phyloP scores from a whole-genome alignment of 176 grass and related monocot genomes.

The Musa itinerans region DNA sequence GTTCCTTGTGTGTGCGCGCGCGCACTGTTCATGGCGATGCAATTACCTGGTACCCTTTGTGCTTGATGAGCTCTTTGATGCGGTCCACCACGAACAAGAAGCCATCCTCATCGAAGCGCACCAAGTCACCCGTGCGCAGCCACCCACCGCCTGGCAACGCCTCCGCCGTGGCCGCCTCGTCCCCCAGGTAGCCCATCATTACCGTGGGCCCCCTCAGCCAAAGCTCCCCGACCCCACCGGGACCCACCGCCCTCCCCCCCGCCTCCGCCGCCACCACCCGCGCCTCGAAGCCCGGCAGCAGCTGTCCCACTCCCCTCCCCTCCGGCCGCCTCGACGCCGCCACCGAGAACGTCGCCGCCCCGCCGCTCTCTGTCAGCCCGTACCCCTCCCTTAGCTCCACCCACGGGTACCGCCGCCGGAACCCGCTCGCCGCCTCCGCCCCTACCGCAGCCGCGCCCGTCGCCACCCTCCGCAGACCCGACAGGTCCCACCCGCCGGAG shows the following conservation, averaged over 20 bases:
- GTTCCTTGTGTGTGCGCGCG: not conserved
- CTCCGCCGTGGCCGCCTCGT: conserved; percentile 23
- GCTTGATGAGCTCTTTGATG: conserved; percentile 40
- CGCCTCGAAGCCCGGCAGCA: conserved; percentile 6
- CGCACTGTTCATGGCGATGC: not conserved
- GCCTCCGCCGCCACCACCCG: conserved; percentile 11
- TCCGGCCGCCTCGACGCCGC: not conserved
- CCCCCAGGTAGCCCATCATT: conserved; percentile 21
- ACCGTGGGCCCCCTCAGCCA: conserved; percentile 17
- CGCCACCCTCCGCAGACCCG: conserved; percentile 3
- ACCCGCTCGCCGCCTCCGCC: not conserved
- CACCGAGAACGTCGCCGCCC: not conserved
- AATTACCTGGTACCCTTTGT: conserved; percentile 27
- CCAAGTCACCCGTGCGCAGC: conserved; percentile 36
- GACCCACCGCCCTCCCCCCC: conserved; percentile 2
- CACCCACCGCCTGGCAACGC: conserved; percentile 21
- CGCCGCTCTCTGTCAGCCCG: conserved; percentile 14
- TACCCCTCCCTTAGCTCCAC: conserved; percentile 24
- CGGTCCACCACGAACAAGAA: conserved; percentile 34
- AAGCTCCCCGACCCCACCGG: conserved; percentile 14
- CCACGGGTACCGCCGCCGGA: conserved; percentile 15
- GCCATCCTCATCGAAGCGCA: conserved; percentile 33
- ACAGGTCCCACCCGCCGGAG: not conserved
- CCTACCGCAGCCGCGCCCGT: conserved; percentile 10
- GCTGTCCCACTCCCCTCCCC: conserved; percentile 12